A percentile compares a stretch with the other conserved stretches of the same genome.
phyloP scores from a whole-genome alignment of 805 yeast species.

The Ogataea pini region DNA sequence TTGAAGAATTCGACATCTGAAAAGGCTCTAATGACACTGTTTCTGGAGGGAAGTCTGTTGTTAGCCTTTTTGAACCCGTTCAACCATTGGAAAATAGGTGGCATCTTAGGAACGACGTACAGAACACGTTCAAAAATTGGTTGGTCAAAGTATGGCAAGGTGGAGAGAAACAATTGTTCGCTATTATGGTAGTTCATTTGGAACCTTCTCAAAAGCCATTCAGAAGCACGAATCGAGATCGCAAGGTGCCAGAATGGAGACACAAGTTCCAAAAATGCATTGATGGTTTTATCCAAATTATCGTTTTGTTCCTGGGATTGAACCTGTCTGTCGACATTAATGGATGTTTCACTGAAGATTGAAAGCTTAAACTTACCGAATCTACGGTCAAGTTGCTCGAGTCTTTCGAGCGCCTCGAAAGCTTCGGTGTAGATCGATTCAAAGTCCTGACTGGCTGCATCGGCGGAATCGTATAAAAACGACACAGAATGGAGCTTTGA shows the following conservation, averaged over 20 bases:
- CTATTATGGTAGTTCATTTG: slow-evolving; percentile 79
- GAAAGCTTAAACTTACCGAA: slow-evolving; percentile 70
- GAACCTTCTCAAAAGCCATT: slow-evolving; percentile 93
- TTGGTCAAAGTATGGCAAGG: slow-evolving; percentile 77
- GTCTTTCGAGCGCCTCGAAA: slow-evolving; percentile 71
- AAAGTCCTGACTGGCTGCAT: slow-evolving; percentile 93
- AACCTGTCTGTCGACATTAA: slow-evolving; percentile 76
- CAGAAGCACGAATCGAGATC: slow-evolving; percentile 80
- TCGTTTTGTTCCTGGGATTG: slow-evolving; percentile 75
- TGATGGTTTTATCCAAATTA: slow-evolving; percentile 73
- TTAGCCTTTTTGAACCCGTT: slow-evolving; percentile 58
- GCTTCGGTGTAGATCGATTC: slow-evolving; percentile 76
- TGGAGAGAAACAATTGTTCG: slow-evolving; percentile 67
- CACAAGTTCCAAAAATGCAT: slow-evolving; percentile 68
- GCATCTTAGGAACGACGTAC: slow-evolving; percentile 68
- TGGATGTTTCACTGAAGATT: slow-evolving; percentile 80
- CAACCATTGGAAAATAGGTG: slow-evolving; percentile 78
- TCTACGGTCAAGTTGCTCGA: slow-evolving; percentile 70
- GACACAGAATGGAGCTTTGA: slow-evolving; percentile 88
- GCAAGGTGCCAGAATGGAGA: slow-evolving; percentile 76
- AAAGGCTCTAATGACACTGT: slow-evolving; percentile 71
- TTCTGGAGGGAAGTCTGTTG: slow-evolving; percentile 61
- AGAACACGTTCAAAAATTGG: slow-evolving; percentile 76
- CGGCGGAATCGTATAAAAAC: slow-evolving; percentile 77
- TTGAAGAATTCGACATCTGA: slow-evolving; percentile 68